These are phyloP conservation scores for Endoconidiophora laricicola DNA, from an alignment of 2,329 filamentous ascomycete species.

Conservation along the genomic window DNA sequence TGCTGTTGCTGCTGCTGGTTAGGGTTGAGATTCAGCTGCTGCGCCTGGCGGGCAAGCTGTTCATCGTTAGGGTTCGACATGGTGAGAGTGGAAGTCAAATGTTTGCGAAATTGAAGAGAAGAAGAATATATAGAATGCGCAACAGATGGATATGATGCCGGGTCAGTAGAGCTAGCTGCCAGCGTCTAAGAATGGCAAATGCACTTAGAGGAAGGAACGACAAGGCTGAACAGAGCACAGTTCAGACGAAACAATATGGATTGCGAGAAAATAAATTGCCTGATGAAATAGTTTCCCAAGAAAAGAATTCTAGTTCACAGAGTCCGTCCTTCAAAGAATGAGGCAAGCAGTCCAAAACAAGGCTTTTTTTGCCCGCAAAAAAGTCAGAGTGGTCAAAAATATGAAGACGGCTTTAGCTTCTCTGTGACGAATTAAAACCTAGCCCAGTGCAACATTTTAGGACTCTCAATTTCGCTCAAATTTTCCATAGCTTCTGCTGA, in stretches of 20 bases:
- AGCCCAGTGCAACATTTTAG: no score
- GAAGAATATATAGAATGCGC: neutral
- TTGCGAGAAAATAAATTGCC: neutral
- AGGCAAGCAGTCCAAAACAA: no score
- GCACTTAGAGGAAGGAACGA: neutral
- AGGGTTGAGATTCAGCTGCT: constrained; percentile 56
- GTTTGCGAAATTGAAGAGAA: neutral
- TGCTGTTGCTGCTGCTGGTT: constrained; percentile 64
- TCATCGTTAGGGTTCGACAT: constrained; percentile 92
- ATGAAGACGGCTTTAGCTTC: no score
- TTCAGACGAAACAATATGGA: neutral
- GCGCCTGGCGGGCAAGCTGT: constrained; percentile 70
- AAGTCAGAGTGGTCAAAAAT: neutral
- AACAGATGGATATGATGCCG: neutral
- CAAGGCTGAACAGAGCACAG: neutral
- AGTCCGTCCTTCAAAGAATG: no score
- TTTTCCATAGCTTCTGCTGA: no score
- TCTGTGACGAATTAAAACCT: no score
- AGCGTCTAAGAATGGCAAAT: neutral
- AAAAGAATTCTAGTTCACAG: no score
- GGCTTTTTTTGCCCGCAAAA: no score
- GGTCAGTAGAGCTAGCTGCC: neutral
- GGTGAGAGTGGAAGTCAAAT: constrained; percentile 16
- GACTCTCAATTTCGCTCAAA: no score
- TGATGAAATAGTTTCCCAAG: no score